A percentile compares a stretch with the other conserved stretches of the same genome.
Conservation (phyloP, 306 rosid genomes). For the Erythrophleum fordii region DNA sequence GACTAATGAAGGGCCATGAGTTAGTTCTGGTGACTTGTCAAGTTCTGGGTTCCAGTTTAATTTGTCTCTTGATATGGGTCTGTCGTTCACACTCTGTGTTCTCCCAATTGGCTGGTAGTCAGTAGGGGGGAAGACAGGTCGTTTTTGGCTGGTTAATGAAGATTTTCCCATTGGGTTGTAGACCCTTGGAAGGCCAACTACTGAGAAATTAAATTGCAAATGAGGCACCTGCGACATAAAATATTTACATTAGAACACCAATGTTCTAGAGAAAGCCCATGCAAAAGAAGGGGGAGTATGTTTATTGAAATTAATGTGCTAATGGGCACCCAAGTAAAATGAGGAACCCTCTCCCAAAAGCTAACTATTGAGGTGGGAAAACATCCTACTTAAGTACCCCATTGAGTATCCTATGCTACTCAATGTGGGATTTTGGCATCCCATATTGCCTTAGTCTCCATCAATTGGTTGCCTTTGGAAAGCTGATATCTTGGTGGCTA, state of each 20-base stretch:
- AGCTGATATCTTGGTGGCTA: too few relatives aligned
- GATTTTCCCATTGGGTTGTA: conserved; percentile 47
- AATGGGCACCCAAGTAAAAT: too few relatives aligned
- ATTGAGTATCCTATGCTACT: too few relatives aligned
- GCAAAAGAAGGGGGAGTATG: background rate
- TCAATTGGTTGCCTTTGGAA: too few relatives aligned
- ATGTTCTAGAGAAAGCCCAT: conserved; percentile 7
- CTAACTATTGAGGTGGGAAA: too few relatives aligned
- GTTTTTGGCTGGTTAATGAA: conserved; percentile 47
- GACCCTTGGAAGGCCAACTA: conserved; percentile 44
- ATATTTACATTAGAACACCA: conserved; percentile 17
- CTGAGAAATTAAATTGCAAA: conserved; percentile 53
- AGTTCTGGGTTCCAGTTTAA: conserved; percentile 49
- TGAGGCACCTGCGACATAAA: conserved; percentile 54
- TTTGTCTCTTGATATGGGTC: conserved; percentile 46
- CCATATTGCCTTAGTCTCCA: too few relatives aligned
- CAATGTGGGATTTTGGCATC: too few relatives aligned
- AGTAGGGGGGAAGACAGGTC: conserved; percentile 37
- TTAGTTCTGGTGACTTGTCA: conserved; percentile 54
- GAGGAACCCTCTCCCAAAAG: too few relatives aligned
- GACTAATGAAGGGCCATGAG: conserved; percentile 59
- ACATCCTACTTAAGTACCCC: too few relatives aligned
- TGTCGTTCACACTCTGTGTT: conserved; percentile 48
- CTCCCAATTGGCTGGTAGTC: conserved; percentile 48
- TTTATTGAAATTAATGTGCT: background rate